Evolutionary conservation across 768 basidiomycete genomes (phyloP).

Genomic region (Terana coerulea): DNA sequence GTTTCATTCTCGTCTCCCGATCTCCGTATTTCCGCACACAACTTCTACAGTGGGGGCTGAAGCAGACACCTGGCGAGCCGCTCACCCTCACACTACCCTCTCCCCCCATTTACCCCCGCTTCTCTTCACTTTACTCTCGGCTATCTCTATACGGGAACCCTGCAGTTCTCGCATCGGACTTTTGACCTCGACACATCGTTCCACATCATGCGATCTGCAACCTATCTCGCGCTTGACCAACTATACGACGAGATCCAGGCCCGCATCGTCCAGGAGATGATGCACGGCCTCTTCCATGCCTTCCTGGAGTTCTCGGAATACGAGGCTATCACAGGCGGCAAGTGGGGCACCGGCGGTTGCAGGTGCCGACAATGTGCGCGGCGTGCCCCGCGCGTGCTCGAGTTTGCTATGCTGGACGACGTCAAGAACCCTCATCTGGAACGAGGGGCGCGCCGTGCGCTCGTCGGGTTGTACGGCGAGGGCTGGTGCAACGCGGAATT

Average conservation of each 20-base stretch:
- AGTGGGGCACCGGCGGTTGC: conserved; percentile 84
- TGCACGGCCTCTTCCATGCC: conserved; percentile 86
- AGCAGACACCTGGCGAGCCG: conserved; percentile 40
- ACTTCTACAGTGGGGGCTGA: conserved; percentile 64
- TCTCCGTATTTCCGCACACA: conserved; percentile 83
- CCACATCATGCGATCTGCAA: conserved; percentile 78
- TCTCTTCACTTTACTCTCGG: conserved; percentile 92
- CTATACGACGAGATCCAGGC: conserved; percentile 81
- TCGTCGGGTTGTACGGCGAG: conserved; percentile 84
- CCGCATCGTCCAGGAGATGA: conserved; percentile 82
- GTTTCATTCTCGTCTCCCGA: conserved; percentile 88
- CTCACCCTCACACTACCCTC: conserved; percentile 73
- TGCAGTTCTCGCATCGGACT: conserved; percentile 86
- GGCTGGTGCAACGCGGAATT: conserved; percentile 88
- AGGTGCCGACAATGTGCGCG: conserved; percentile 80
- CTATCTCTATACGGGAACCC: conserved; percentile 92
- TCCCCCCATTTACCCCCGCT: conserved; percentile 92
- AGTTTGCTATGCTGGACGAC: conserved; percentile 75
- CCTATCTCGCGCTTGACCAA: conserved; percentile 70
- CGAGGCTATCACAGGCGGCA: conserved; percentile 65
- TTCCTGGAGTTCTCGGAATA: conserved; percentile 78
- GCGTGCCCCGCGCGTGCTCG: conserved; percentile 77
- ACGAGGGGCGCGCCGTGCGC: conserved; percentile 64
- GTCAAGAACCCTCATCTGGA: conserved; percentile 70
- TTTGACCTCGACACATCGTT: conserved; percentile 93